Conservation (phyloP, 2,329 filamentous ascomycete genomes). For the Pochonia chlamydosporia region DNA sequence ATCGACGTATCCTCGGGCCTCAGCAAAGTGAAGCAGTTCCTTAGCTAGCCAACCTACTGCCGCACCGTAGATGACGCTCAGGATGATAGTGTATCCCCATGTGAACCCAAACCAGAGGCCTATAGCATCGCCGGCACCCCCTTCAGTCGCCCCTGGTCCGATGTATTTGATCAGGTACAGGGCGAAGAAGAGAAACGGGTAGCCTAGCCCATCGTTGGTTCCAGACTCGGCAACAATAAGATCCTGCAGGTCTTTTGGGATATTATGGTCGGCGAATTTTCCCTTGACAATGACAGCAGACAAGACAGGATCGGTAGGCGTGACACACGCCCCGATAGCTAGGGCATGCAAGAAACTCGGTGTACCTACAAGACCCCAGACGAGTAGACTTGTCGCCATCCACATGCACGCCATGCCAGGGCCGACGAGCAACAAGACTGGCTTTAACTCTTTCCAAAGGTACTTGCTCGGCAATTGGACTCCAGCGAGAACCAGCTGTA, state of each 20-base stretch:
- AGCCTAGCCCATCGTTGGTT: conserved; percentile 83
- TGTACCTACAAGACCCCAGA: conserved; percentile 70
- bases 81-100: conserved; percentile 73
- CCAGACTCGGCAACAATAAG: conserved; percentile 80
- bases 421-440: conserved; percentile 67
- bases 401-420: conserved; percentile 87
- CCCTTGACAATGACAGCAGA: conserved; percentile 91
- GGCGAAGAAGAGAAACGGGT: conserved; percentile 81
- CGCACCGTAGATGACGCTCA: conserved; percentile 73
- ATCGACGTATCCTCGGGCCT: conserved; percentile 75
- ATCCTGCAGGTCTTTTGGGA: conserved; percentile 73
- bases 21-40: conserved; percentile 76
- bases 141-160: conserved; percentile 50
- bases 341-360: conserved; percentile 72
- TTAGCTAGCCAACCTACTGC: conserved; percentile 76
- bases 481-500: conserved; percentile 84
- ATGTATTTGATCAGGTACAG: conserved; percentile 77
- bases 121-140: conserved; percentile 62
- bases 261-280: conserved; percentile 86
- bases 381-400: conserved; percentile 69
- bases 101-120: conserved; percentile 81
- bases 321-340: conserved; percentile 79
- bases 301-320: conserved; percentile 82
- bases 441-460: conserved; percentile 70
- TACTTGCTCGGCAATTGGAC: conserved; percentile 84